Conservation (phyloP, 2,329 filamentous ascomycete genomes). For the Epichloe scottii region DNA sequence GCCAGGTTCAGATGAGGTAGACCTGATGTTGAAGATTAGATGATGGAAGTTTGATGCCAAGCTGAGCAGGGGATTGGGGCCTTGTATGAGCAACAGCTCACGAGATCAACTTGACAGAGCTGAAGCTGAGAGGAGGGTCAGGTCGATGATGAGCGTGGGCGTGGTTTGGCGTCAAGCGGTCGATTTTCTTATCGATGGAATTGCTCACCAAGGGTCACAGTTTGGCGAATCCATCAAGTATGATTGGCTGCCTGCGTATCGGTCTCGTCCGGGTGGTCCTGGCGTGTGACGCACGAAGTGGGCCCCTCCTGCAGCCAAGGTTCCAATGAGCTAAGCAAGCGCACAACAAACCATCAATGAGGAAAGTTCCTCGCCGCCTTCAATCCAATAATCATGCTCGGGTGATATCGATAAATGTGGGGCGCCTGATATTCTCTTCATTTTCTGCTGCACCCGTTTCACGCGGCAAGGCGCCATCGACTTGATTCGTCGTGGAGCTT, state of each 20-base stretch:
- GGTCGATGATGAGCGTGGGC: background rate
- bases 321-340: no score
- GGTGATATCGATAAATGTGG: no score
- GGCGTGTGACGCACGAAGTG: conserved; percentile 6
- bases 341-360: no score
- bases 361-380: no score
- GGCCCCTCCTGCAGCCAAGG: background rate
- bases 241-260: conserved; percentile 7
- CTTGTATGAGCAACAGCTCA: background rate
- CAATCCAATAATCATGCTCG: no score
- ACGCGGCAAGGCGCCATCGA: no score
- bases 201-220: conserved; percentile 1
- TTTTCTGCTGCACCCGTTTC: no score
- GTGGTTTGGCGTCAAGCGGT: background rate
- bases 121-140: background rate
- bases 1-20: background rate
- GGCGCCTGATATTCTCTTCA: no score
- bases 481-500: no score
- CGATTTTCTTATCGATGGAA: conserved; percentile 4
- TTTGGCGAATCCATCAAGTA: background rate
- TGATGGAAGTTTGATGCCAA: background rate
- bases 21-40: background rate
- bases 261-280: conserved; percentile 3
- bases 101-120: background rate
- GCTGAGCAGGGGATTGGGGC: background rate